Evolutionary conservation across 2,329 filamentous ascomycete species (phyloP).

Genomic region (Penicillium expansum): DNA sequence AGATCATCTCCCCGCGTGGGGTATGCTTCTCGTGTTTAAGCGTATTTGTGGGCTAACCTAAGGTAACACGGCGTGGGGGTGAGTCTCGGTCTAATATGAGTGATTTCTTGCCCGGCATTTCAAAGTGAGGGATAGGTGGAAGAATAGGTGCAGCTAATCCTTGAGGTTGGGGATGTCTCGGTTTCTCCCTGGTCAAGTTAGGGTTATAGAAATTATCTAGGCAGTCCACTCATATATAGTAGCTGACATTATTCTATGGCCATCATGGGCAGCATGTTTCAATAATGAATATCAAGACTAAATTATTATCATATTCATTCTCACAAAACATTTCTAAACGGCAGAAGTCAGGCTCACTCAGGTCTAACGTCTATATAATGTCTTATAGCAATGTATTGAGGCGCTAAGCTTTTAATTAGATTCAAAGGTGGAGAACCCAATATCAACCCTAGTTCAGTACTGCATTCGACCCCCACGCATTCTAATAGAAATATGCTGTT

Average conservation of each 20-base stretch:
- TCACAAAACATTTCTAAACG: neutral
- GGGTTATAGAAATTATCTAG: neutral
- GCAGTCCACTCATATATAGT: too few relatives aligned
- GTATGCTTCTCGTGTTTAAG: neutral
- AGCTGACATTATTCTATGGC: neutral
- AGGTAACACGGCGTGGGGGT: neutral
- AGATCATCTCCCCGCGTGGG: slow-evolving; percentile 4
- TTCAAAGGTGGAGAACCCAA: neutral
- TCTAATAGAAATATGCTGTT: neutral
- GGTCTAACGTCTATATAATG: neutral
- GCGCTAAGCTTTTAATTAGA: too few relatives aligned
- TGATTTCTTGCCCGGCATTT: neutral
- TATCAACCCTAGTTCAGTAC: neutral
- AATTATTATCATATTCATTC: neutral
- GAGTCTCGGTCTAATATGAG: neutral
- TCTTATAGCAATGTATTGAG: too few relatives aligned
- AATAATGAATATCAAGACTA: neutral
- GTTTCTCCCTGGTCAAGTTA: neutral
- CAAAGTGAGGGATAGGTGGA: neutral
- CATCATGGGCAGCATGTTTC: neutral
- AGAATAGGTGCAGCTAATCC: neutral
- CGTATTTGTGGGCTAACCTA: neutral
- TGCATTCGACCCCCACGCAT: neutral
- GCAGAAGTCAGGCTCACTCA: neutral
- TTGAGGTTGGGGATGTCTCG: neutral